These are phyloP conservation scores for Camelina hispida DNA, from an alignment of 345 rosid genomes.

Conservation along the genomic window DNA sequence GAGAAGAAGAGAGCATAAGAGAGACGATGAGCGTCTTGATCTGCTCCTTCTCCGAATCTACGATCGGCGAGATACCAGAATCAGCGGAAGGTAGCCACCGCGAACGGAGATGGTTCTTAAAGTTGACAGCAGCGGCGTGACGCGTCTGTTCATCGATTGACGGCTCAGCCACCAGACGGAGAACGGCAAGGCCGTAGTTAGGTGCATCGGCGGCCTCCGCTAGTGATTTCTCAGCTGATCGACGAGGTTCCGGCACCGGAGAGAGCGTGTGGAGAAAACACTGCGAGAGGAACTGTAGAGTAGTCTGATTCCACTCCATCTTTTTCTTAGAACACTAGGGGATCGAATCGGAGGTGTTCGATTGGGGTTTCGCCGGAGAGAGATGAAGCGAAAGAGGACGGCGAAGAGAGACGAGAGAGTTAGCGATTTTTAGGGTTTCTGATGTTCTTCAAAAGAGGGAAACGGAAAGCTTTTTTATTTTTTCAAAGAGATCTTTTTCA, in stretches of 20 bases:
- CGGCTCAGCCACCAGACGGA: constrained; percentile 76
- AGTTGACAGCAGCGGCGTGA: constrained; percentile 92
- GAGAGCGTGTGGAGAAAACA: constrained; percentile 88
- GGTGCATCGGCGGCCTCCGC: constrained; percentile 66
- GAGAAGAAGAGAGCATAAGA: constrained; percentile 79
- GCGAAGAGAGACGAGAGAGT: constrained; percentile 38
- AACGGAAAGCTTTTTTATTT: constrained; percentile 18
- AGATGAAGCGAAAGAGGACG: constrained; percentile 7
- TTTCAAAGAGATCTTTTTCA: constrained; percentile 27
- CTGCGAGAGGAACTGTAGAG: constrained; percentile 76
- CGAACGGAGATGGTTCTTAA: constrained; percentile 85
- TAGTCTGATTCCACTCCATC: constrained; percentile 72
- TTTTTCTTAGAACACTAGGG: constrained; percentile 17
- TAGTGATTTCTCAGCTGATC: constrained; percentile 75
- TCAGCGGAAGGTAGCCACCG: constrained; percentile 74
- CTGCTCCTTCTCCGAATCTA: constrained; percentile 75
- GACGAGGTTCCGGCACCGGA: constrained; percentile 76
- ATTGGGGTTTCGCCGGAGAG: constrained; percentile 11
- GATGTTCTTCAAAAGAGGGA: constrained; percentile 34
- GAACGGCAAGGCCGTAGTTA: constrained; percentile 79
- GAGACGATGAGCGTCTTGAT: constrained; percentile 81
- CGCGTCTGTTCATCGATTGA: constrained; percentile 87
- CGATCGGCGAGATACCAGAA: constrained; percentile 52
- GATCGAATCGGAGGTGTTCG: constrained; percentile 15
- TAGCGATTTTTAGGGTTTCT: constrained; percentile 30